Percentiles rank a stretch among this genome's conserved stretches.
Conservation (phyloP, 1,284 basidiomycete species). For the Cryptococcus floricola region DNA sequence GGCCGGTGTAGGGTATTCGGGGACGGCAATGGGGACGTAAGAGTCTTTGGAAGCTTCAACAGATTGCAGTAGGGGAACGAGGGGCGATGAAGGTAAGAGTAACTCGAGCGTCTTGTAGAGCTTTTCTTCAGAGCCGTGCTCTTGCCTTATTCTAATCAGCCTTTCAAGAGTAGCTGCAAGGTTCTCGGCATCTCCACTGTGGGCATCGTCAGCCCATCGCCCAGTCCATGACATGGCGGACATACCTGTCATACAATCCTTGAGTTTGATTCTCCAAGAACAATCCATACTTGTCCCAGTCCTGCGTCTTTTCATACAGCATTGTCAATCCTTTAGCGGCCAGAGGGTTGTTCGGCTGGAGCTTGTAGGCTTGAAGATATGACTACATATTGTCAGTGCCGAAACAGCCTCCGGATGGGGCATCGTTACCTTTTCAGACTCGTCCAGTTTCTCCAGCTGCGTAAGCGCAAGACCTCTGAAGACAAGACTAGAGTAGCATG, state of each 20-base stretch:
- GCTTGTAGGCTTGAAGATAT: slow-evolving; percentile 67
- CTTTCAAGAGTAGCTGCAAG: slow-evolving; percentile 76
- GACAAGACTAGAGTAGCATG: slow-evolving; percentile 59
- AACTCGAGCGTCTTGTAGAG: slow-evolving; percentile 64
- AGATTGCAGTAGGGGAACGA: slow-evolving; percentile 62
- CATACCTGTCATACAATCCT: slow-evolving; percentile 60
- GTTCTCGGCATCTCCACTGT: slow-evolving; percentile 70
- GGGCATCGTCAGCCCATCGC: slow-evolving; percentile 1
- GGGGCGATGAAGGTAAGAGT: slow-evolving; percentile 69
- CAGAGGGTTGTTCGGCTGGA: slow-evolving; percentile 62
- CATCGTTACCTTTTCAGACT: slow-evolving; percentile 73
- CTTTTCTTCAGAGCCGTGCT: slow-evolving; percentile 62
- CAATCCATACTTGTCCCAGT: slow-evolving; percentile 61
- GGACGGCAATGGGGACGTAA: slow-evolving; percentile 40
- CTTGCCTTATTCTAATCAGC: slow-evolving; percentile 62
- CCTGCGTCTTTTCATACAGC: slow-evolving; percentile 62
- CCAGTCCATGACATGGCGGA: neutral
- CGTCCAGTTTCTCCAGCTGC: slow-evolving; percentile 64
- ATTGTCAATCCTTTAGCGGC: slow-evolving; percentile 70
- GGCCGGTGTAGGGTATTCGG: slow-evolving; percentile 61
- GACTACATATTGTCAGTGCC: slow-evolving; percentile 52
- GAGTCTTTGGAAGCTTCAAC: slow-evolving; percentile 58
- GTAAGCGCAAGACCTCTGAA: slow-evolving; percentile 73
- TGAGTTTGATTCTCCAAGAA: slow-evolving; percentile 57
- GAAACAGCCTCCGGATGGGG: neutral